Percentiles rank a stretch among this genome's conserved stretches.
These are phyloP conservation scores for Grosmannia huntii DNA, from an alignment of 2,329 filamentous ascomycete genomes.

Conservation along the genomic window DNA sequence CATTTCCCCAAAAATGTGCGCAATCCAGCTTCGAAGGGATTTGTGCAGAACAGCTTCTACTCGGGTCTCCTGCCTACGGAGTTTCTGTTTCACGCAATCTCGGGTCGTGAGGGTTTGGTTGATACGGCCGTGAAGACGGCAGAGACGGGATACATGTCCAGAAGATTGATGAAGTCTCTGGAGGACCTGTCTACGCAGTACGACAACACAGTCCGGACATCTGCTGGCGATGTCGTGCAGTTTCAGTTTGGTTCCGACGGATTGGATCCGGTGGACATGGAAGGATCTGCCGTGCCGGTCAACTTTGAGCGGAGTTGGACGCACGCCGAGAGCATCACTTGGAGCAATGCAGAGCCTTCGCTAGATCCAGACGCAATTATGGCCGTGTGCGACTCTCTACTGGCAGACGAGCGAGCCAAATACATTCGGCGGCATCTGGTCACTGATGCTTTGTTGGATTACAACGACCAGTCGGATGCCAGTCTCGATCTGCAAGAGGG, in stretches of 20 bases:
- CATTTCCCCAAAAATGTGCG: conserved; percentile 91
- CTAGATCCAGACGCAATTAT: conserved; percentile 65
- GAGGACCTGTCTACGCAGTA: conserved; percentile 92
- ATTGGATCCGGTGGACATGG: conserved; percentile 94
- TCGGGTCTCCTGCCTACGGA: conserved; percentile 80
- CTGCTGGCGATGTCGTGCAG: conserved; percentile 77
- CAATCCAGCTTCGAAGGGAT: conserved; percentile 89
- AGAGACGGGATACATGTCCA: conserved; percentile 98
- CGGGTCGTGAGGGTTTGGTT: conserved; percentile 92
- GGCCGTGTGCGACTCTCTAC: conserved; percentile 50
- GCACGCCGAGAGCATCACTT: conserved; percentile 64
- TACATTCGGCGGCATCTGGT: conserved; percentile 49
- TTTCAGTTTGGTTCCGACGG: conserved; percentile 97
- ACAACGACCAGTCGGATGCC: conserved; percentile 56
- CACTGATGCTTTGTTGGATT: conserved; percentile 49
- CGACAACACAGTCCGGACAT: conserved; percentile 88
- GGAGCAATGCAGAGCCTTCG: conserved; percentile 62
- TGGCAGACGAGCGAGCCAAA: conserved; percentile 55
- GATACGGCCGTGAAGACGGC: conserved; percentile 99
- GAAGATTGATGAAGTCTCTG: conserved; percentile 92
- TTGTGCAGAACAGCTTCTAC: conserved; percentile 96
- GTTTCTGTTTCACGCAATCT: conserved; percentile 97
- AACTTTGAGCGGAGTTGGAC: conserved; percentile 86
- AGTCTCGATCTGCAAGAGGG: conserved; percentile 71
- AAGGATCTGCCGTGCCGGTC: conserved; percentile 82